These are phyloP conservation scores for Mortierella sp. DNA, from an alignment of 371 early-diverging fungal genomes.

Conservation along the genomic window DNA sequence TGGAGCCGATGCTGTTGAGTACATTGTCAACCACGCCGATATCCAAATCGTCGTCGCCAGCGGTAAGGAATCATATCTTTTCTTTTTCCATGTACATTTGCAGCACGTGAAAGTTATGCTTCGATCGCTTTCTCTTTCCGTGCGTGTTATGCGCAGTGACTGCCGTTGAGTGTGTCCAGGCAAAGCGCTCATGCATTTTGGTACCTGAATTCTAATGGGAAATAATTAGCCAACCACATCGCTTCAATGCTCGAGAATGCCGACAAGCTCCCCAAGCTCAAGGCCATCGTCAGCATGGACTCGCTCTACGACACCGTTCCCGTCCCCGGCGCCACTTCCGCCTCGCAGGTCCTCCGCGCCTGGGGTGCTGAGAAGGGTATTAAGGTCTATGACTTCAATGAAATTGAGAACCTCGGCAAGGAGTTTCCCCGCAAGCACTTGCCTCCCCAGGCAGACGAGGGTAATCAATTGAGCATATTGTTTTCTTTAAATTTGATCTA, in stretches of 20 bases:
- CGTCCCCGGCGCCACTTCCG: constrained; percentile 59
- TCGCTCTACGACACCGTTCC: constrained; percentile 64
- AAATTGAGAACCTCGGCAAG: constrained; percentile 77
- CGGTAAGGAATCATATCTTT: constrained; percentile 56
- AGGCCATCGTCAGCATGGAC: constrained; percentile 87
- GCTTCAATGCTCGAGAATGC: constrained; percentile 71
- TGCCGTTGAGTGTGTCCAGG: not conserved
- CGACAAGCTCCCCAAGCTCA: constrained; percentile 71
- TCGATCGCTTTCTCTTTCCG: not conserved
- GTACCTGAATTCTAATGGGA: not conserved
- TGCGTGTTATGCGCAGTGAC: not conserved
- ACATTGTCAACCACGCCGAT: constrained; percentile 81
- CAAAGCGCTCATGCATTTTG: not conserved
- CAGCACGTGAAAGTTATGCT: constrained; percentile 24
- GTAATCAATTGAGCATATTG: constrained; percentile 30
- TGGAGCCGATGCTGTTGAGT: constrained; percentile 81
- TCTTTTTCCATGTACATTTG: no score
- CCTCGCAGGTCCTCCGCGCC: constrained; percentile 62
- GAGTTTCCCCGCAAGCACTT: constrained; percentile 65
- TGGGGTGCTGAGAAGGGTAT: constrained; percentile 69
- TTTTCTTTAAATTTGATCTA: not conserved
- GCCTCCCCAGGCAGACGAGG: constrained; percentile 48
- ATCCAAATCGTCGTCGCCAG: constrained; percentile 79
- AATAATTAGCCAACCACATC: constrained; percentile 69
- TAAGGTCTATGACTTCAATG: constrained; percentile 67